Evolutionary conservation across 2,329 filamentous ascomycete genomes (phyloP), one percentile per base, ranked within the genome.

Genomic region (Fusarium nurragi): DNA sequence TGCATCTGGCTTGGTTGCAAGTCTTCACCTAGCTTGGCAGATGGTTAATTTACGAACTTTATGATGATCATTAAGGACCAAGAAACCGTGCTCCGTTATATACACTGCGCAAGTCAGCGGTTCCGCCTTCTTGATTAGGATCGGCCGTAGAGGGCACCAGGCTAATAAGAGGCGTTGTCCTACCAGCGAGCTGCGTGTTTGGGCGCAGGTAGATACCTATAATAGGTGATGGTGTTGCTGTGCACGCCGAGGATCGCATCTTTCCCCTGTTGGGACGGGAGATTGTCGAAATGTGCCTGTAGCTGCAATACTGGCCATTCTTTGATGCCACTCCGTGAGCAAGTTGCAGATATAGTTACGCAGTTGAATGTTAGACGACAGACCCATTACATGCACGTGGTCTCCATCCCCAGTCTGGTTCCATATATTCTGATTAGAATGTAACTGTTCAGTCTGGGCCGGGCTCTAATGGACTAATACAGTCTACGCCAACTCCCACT

Each of bases 51-150:
- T 56, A 44, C 30, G n/a, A 56, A 62, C 46, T 46, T 46, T 54
- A 26, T 54, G 47, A 46, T 60, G n/a, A 44, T 46, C 34, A 22
- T 56, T n/a, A 41, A 38, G 21, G 36, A 19, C 43, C 25, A 43
- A 19, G 39, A 22, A 62, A 28, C 47, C 18, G 14, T 28, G n/a
- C 23, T 34, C 11, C 18, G 26, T 37, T 19, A 32, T 38, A 19
- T 25, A 38, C 16, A 32, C 45, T 51, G 23, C 21, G 43, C 36
- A 51, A 45, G 30, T 50, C 39, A 25, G 34, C 43, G 22, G 36
- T 44, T 50, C 37, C 32, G 56, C 32, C 36, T 47, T 52, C 21
- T 9, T 67, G 46, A 67, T 67, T 67, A 25, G 40, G 64, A 67
- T 67, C 64, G 59, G 25, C 64, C 34, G 47, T 32, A 53, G 21